A percentile compares a stretch with the other conserved stretches of the same genome.
These are phyloP conservation scores for Cladophialophora exuberans DNA, from an alignment of 2,329 filamentous ascomycete genomes.

Conservation along the genomic window DNA sequence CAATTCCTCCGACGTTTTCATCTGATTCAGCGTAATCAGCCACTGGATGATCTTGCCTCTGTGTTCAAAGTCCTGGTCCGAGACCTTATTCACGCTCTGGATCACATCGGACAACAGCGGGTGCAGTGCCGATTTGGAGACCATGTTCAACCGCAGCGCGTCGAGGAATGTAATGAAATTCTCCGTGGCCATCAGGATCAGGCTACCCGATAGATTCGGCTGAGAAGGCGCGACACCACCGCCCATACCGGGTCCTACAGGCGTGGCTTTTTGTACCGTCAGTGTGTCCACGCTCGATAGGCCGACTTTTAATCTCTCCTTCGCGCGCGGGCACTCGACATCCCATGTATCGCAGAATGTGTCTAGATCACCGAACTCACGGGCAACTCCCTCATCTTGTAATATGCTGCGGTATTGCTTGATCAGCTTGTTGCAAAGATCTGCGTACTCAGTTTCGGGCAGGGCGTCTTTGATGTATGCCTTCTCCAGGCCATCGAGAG, in stretches of 20 bases:
- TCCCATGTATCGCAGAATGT: constrained; percentile 92
- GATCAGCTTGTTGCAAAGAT: constrained; percentile 89
- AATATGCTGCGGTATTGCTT: constrained; percentile 97
- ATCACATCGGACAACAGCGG: constrained; percentile 94
- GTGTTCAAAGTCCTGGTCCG: constrained; percentile 90
- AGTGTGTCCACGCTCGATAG: constrained; percentile 67
- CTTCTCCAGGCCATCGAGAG: constrained; percentile 91
- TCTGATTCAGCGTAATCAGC: constrained; percentile 96
- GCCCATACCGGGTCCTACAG: constrained; percentile 34
- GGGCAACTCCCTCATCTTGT: constrained; percentile 86
- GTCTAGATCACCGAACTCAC: constrained; percentile 83
- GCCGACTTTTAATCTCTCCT: constrained; percentile 87
- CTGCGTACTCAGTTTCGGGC: constrained; percentile 88
- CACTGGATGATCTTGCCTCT: constrained; percentile 98
- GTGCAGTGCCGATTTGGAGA: constrained; percentile 96
- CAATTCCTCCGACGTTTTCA: constrained; percentile 92
- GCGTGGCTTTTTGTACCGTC: constrained; percentile 41
- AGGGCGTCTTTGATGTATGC: constrained; percentile 96
- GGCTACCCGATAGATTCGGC: constrained; percentile 53
- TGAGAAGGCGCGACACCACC: constrained; percentile 3
- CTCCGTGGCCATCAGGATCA: constrained; percentile 90
- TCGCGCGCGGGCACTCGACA: constrained; percentile 91
- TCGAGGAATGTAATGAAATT: constrained; percentile 99
- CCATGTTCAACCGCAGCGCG: constrained; percentile 85
- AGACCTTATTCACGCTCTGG: constrained; percentile 95